A percentile compares a stretch with the other conserved stretches of the same genome.
Evolutionary conservation across 768 basidiomycete species (phyloP).

Genomic region (Baorangia bicolor): DNA sequence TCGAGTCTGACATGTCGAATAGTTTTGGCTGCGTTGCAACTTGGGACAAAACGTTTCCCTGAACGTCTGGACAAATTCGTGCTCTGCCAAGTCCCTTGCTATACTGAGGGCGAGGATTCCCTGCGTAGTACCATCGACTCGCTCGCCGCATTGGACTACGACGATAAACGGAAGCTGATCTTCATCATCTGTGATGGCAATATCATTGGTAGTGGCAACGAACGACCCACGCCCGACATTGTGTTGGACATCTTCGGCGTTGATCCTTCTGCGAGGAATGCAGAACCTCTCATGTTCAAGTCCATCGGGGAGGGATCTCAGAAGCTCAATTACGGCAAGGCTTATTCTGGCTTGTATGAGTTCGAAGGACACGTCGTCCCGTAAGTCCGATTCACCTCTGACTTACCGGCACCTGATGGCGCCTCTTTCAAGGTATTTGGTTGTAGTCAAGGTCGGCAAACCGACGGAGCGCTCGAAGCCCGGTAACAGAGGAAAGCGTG

Average conservation of each 20-base stretch:
- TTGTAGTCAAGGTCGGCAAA: slow-evolving; percentile 65
- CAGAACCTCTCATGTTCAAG: slow-evolving; percentile 66
- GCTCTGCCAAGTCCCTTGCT: slow-evolving; percentile 67
- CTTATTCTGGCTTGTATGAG: slow-evolving; percentile 70
- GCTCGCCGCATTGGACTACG: slow-evolving; percentile 60
- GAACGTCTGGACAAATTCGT: slow-evolving; percentile 71
- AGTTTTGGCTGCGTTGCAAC: slow-evolving; percentile 68
- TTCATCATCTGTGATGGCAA: slow-evolving; percentile 71
- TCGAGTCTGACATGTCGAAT: slow-evolving; percentile 8
- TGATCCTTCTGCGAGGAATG: slow-evolving; percentile 59
- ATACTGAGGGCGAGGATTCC: slow-evolving; percentile 71
- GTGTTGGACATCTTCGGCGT: slow-evolving; percentile 68
- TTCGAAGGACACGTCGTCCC: slow-evolving; percentile 71
- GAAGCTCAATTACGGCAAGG: slow-evolving; percentile 68
- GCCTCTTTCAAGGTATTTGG: slow-evolving; percentile 46
- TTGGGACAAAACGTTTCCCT: slow-evolving; percentile 57
- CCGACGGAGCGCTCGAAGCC: slow-evolving; percentile 64
- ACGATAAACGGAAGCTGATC: slow-evolving; percentile 68
- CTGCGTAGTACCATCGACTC: slow-evolving; percentile 69
- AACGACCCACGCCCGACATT: slow-evolving; percentile 62
- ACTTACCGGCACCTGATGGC: neutral
- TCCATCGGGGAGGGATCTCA: slow-evolving; percentile 66
- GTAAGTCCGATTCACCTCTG: slow-evolving; percentile 32
- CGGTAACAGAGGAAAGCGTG: slow-evolving; percentile 67
- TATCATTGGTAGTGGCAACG: slow-evolving; percentile 69